Percentiles rank a stretch among this genome's conserved stretches.
Conservation (phyloP, 164 flowering plant species). For the Annona cherimola region DNA sequence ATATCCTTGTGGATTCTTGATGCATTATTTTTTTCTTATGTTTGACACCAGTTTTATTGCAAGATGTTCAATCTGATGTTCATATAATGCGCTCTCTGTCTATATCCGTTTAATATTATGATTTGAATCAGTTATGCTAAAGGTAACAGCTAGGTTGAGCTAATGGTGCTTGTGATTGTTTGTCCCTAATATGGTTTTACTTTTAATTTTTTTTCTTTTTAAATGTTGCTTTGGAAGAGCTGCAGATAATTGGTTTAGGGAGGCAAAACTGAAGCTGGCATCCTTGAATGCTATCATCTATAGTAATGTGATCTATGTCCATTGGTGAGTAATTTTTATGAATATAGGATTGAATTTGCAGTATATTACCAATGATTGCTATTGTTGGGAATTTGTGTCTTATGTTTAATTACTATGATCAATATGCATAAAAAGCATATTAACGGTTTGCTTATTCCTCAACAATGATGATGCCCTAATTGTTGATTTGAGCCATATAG, state of each 20-base stretch:
- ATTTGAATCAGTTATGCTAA: not conserved
- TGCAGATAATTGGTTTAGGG: slow-evolving; percentile 91
- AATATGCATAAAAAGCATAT: not conserved
- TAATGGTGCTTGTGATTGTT: not conserved
- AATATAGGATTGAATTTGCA: not conserved
- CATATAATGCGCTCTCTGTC: not conserved
- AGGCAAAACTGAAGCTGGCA: slow-evolving; percentile 62
- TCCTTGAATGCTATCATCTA: slow-evolving; percentile 74
- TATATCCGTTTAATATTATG: not conserved
- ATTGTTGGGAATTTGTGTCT: not conserved
- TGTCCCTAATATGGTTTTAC: not conserved
- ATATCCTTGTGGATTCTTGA: too few relatives aligned
- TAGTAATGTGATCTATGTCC: slow-evolving; percentile 82
- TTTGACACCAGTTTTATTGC: too few relatives aligned
- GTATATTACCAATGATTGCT: not conserved
- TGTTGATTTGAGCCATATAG: too few relatives aligned
- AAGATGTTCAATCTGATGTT: not conserved
- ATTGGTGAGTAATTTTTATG: slow-evolving; percentile 47
- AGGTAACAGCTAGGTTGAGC: not conserved
- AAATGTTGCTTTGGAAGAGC: slow-evolving; percentile 55
- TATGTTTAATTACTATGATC: not conserved
- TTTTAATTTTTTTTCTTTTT: slow-evolving; percentile 4
- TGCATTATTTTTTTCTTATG: too few relatives aligned
- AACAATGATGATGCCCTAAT: too few relatives aligned
- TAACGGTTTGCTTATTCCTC: too few relatives aligned